Conservation (phyloP, 495 filamentous ascomycete genomes). For the Aspergillus egyptiacus region DNA sequence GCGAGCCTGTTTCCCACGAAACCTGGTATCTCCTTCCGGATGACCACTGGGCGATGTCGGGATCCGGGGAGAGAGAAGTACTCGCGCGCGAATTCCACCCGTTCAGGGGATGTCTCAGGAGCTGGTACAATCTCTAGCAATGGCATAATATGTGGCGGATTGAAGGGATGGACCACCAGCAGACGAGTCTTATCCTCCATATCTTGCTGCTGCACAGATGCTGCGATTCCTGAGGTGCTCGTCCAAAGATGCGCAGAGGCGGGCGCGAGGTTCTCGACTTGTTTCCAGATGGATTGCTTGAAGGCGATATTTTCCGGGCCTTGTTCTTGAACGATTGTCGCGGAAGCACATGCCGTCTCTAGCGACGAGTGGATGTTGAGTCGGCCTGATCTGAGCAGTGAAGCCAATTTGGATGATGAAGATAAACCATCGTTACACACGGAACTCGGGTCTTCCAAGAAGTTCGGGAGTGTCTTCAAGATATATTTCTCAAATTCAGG, state of each 20-base stretch:
- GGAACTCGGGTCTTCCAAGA: constrained; percentile 9
- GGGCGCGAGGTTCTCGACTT: constrained; percentile 36
- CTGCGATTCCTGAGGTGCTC: constrained; percentile 52
- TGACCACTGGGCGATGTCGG: constrained; percentile 39
- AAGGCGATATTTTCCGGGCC: constrained; percentile 48
- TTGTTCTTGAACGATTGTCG: constrained; percentile 53
- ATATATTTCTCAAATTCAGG: constrained; percentile 46
- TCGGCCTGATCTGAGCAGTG: constrained; percentile 23
- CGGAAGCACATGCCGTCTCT: constrained; percentile 35
- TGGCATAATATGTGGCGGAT: constrained; percentile 60
- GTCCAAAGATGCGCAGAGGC: constrained; percentile 47
- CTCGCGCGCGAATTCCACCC: constrained; percentile 38
- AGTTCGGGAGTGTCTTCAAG: constrained; percentile 31
- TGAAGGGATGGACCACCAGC: constrained; percentile 56
- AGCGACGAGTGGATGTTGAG: constrained; percentile 35
- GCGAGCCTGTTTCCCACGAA: constrained; percentile 48
- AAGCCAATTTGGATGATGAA: constrained; percentile 10
- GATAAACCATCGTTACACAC: not conserved
- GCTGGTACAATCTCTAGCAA: constrained; percentile 55
- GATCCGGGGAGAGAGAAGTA: constrained; percentile 48
- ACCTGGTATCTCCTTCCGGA: constrained; percentile 50
- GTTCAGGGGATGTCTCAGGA: constrained; percentile 27
- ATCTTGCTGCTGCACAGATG: constrained; percentile 34
- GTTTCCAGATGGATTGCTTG: constrained; percentile 47
- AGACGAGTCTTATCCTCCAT: constrained; percentile 42